Conservation (phyloP, 768 basidiomycete species). For the Lactarius hatsudake region DNA sequence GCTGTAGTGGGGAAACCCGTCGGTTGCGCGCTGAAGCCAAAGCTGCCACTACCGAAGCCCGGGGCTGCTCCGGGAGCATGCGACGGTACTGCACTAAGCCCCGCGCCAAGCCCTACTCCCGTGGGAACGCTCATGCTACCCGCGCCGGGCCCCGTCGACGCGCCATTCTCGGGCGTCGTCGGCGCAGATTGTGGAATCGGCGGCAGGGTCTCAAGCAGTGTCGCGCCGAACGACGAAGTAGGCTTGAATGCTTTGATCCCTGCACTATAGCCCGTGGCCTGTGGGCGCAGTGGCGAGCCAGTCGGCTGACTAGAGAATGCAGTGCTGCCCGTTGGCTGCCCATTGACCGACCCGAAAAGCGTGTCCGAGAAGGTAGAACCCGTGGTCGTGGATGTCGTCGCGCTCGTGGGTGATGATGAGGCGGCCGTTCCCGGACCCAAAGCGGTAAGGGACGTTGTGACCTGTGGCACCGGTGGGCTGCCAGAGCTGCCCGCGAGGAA, state of each 20-base stretch:
- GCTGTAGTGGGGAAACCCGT: slow-evolving; percentile 21
- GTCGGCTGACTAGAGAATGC: slow-evolving; percentile 32
- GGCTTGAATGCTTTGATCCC: slow-evolving; percentile 57
- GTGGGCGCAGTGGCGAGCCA: slow-evolving; percentile 34
- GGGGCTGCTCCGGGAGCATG: background rate
- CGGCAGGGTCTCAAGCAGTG: slow-evolving; percentile 52
- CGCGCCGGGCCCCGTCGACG: background rate
- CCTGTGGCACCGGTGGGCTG: slow-evolving; percentile 20
- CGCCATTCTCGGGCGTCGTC: slow-evolving; percentile 39
- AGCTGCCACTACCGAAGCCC: slow-evolving; percentile 12
- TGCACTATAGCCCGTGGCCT: slow-evolving; percentile 46
- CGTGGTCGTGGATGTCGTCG: slow-evolving; percentile 37
- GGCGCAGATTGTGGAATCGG: slow-evolving; percentile 62
- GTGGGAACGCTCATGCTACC: background rate
- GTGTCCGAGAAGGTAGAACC: slow-evolving; percentile 49
- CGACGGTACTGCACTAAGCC: too few relatives aligned
- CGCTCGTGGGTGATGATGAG: slow-evolving; percentile 12
- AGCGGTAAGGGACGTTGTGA: slow-evolving; percentile 28
- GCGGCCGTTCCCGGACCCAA: slow-evolving; percentile 5
- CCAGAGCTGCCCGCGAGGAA: slow-evolving; percentile 50
- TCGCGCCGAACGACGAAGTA: slow-evolving; percentile 50
- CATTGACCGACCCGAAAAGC: slow-evolving; percentile 46
- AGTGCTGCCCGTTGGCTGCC: slow-evolving; percentile 51
- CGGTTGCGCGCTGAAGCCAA: slow-evolving; percentile 25
- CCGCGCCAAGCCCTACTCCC: slow-evolving; percentile 7